phyloP scores from a whole-genome alignment of 345 rosid species.

The Eucalyptus cloeziana region DNA sequence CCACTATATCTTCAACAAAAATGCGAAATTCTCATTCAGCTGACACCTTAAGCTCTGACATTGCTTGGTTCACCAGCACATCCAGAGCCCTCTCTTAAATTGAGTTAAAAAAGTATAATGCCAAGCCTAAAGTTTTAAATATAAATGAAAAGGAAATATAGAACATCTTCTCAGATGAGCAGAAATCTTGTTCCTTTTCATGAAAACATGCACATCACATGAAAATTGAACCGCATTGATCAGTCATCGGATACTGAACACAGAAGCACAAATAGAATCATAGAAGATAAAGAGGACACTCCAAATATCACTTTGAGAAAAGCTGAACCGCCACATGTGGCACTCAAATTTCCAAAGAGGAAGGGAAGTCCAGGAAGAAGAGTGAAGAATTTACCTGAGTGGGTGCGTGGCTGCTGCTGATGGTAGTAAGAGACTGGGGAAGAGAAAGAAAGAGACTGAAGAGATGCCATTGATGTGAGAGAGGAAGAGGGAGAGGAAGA shows the following conservation, averaged over 20 bases:
- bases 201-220: neutral
- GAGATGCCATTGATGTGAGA: conserved; percentile 15
- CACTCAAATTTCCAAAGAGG: neutral
- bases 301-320: neutral
- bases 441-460: neutral
- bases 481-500: neutral
- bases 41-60: neutral
- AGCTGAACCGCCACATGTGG: neutral
- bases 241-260: neutral
- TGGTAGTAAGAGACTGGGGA: conserved; percentile 25
- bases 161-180: neutral
- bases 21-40: neutral
- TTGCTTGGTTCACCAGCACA: neutral
- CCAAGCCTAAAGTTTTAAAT: neutral
- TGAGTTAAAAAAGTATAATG: neutral
- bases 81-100: neutral
- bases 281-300: neutral
- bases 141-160: neutral
- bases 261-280: neutral
- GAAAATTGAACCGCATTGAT: neutral
- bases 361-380: neutral
- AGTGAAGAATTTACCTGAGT: conserved; percentile 8
- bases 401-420: conserved; percentile 9
- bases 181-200: neutral
- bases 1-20: neutral